A percentile compares a stretch with the other conserved stretches of the same genome.
Evolutionary conservation across 495 filamentous ascomycete species (phyloP).

Genomic region (Aspergillus bertholletiae): DNA sequence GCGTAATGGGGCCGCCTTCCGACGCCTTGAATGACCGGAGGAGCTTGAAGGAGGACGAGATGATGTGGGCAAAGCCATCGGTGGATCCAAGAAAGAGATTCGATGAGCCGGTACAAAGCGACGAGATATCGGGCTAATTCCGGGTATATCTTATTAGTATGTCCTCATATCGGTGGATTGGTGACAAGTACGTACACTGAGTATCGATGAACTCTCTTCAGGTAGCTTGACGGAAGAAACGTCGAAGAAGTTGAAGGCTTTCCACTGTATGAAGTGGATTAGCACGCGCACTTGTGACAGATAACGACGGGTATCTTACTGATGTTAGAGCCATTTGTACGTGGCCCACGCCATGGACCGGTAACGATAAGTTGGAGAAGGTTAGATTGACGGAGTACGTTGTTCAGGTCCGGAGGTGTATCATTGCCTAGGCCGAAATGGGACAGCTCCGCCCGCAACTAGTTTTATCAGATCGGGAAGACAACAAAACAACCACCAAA

Average conservation of each 20-base stretch:
- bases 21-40: constrained; percentile 82
- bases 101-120: constrained; percentile 80
- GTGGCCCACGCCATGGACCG: constrained; percentile 31
- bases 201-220: constrained; percentile 62
- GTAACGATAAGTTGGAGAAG: constrained; percentile 13
- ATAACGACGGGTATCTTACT: constrained; percentile 22
- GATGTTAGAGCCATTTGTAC: constrained; percentile 48
- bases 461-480: constrained; percentile 1
- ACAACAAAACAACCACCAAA: too few species aligned
- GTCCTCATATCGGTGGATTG: not conserved
- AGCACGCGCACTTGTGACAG: not conserved
- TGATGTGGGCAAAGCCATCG: constrained; percentile 80
- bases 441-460: not conserved
- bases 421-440: not conserved
- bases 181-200: constrained; percentile 48
- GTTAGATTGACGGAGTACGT: constrained; percentile 16
- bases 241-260: constrained; percentile 99
- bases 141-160: constrained; percentile 12
- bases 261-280: constrained; percentile 62
- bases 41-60: constrained; percentile 83
- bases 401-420: not conserved
- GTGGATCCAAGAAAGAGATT: constrained; percentile 84
- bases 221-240: constrained; percentile 77
- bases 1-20: constrained; percentile 75
- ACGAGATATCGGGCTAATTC: constrained; percentile 59